A percentile compares a stretch with the other conserved stretches of the same genome.
These are phyloP conservation scores for Podila epigama DNA, from an alignment of 192 early-diverging fungal species.

Conservation along the genomic window DNA sequence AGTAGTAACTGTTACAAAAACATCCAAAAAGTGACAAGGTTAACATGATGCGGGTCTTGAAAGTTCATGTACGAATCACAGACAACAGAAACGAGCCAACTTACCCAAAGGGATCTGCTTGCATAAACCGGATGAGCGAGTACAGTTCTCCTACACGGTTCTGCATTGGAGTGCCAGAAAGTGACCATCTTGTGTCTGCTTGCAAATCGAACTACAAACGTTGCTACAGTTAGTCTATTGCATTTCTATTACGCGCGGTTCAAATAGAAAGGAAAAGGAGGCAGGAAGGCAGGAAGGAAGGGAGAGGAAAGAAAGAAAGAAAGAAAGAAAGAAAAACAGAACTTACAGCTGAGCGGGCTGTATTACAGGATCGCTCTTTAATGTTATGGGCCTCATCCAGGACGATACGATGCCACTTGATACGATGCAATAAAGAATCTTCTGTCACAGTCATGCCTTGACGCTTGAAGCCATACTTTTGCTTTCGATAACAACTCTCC, in stretches of 20 bases:
- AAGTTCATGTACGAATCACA: background rate
- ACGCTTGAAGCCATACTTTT: conserved; percentile 72
- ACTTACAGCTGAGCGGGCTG: conserved; percentile 78
- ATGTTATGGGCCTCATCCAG: conserved; percentile 92
- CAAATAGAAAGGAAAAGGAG: too few relatives aligned
- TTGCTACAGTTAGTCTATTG: background rate
- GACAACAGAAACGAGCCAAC: background rate
- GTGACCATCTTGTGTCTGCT: conserved; percentile 74
- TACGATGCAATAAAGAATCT: conserved; percentile 70
- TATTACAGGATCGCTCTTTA: conserved; percentile 86
- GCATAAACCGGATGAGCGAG: conserved; percentile 88
- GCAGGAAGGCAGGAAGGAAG: too few relatives aligned
- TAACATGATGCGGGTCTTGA: too few relatives aligned
- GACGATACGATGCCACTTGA: conserved; percentile 85
- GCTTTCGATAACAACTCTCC: conserved; percentile 75
- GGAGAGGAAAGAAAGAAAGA: too few relatives aligned
- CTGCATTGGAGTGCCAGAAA: conserved; percentile 94
- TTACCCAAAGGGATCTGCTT: conserved; percentile 59
- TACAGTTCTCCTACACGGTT: conserved; percentile 95
- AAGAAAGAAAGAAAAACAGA: background rate
- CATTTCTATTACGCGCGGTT: too few relatives aligned
- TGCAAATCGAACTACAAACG: conserved; percentile 69
- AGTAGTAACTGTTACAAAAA: conserved; percentile 77
- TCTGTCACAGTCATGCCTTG: conserved; percentile 70
- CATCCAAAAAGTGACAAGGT: background rate